Evolutionary conservation across 2,329 filamentous ascomycete species (phyloP), one percentile per base, ranked within the genome.

Genomic region (Penicillium sp.): DNA sequence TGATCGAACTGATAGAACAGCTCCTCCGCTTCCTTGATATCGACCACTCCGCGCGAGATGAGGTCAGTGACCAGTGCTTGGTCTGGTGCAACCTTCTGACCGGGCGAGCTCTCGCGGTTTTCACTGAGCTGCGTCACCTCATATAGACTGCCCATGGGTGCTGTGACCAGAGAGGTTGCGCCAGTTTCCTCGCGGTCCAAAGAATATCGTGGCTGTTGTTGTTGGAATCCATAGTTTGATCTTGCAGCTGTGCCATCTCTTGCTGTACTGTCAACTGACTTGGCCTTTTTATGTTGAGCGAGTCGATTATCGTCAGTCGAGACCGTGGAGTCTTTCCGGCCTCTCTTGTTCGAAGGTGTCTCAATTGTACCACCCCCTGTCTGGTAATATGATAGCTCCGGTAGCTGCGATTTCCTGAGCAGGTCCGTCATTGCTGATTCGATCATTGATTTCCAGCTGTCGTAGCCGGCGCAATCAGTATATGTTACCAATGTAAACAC

Each of bases 41-140:
- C 69, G 21, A 79, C 62, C 7, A 75, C 61, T 7, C 76, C 75
- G 40, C 72, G 69, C 1, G 75, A 75, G 42, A 78, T 75, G 54
- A 78, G 75, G 59, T 79, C 77, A n/a, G 64, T 68, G 49, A 66
- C 64, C 34, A 70, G 56, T 34, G 62, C 63, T 32, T 64, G 64
- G 31, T 69, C 66, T 4, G 65, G 59, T 2, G 62, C 56, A 56
- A 67, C 58, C 15, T 64, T 58, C 35, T 64, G 59, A 32, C 57
- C 61, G 2, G 64, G 64, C 1, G 65, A 67, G 15, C 60, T 64
- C 33, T 63, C 63, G 15, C 65, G 63, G 17, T 67, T 65, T 51
- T 70, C 65, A 45, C 67, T 68, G 48, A 70, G 48, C 53, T 74
- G 68, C 2, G 74, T 76, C 41, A 76, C 73, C 60, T 76, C 72